These are phyloP conservation scores for Parmales sp. DNA, from an alignment of 108 stramenopile species.

Conservation along the genomic window DNA sequence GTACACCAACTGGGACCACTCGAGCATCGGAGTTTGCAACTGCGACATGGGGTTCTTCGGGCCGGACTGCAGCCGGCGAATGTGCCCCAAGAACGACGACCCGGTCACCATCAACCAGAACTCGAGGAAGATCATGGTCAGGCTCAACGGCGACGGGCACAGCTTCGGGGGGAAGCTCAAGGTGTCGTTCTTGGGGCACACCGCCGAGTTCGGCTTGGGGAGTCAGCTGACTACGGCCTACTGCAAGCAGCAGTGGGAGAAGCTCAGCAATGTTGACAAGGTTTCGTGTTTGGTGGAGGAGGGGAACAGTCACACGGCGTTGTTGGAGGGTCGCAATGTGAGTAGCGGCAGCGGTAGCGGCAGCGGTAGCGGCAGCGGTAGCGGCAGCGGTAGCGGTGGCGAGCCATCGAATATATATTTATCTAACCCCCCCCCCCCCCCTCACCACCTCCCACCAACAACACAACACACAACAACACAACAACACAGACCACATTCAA, in stretches of 20 bases:
- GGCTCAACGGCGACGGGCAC: background rate
- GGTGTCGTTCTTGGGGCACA: constrained; percentile 19
- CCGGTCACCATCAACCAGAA: constrained; percentile 38
- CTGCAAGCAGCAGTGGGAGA: constrained; percentile 24
- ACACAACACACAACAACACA: too few species aligned
- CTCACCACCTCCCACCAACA: too few species aligned
- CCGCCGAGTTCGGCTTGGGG: constrained; percentile 4
- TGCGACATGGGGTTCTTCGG: constrained; percentile 33
- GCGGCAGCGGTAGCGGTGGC: too few species aligned
- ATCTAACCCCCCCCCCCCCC: too few species aligned
- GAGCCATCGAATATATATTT: too few species aligned
- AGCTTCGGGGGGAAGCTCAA: constrained; percentile 11
- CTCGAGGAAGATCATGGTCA: constrained; percentile 14
- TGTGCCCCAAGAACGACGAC: constrained; percentile 38
- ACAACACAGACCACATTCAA: constrained; percentile 13
- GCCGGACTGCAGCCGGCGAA: constrained; percentile 26
- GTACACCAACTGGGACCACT: constrained; percentile 32
- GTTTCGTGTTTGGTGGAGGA: too few species aligned
- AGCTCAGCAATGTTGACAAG: constrained; percentile 19
- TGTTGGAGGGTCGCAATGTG: constrained; percentile 11
- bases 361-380: too few species aligned
- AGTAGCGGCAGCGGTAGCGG: too few species aligned
- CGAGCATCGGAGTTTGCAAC: constrained; percentile 19
- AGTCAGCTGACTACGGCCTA: too few species aligned
- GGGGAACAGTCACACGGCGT: constrained; percentile 13